Evolutionary conservation across 1,284 basidiomycete genomes (phyloP).

Genomic region (Quambalaria eucalypti): DNA sequence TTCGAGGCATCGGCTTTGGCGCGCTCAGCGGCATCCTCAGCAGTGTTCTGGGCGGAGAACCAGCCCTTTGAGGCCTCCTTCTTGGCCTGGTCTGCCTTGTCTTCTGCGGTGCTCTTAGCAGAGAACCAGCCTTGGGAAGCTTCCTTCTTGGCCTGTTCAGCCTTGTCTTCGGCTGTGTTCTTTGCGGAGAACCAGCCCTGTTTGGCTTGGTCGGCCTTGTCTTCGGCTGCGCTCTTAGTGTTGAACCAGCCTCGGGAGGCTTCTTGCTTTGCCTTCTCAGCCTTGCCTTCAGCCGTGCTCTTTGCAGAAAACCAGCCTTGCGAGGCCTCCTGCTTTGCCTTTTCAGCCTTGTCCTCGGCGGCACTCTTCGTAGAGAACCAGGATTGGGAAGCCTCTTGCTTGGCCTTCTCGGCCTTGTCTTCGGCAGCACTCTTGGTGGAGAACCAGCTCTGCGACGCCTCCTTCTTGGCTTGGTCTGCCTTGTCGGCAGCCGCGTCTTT

Average conservation of each 20-base stretch:
- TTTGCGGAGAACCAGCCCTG: constrained; percentile 20
- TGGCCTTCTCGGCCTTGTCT: constrained; percentile 3
- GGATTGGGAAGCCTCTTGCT: not conserved
- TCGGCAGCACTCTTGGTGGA: constrained; percentile 7
- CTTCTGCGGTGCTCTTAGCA: not conserved
- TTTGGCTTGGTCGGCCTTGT: constrained; percentile 11
- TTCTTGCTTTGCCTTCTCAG: constrained; percentile 9
- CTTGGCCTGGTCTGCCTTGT: constrained; percentile 17
- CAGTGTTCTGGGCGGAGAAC: constrained; percentile 7
- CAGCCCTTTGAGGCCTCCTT: constrained; percentile 16
- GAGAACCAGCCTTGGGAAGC: not conserved
- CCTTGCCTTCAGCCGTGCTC: not conserved
- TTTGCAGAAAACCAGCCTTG: constrained; percentile 1
- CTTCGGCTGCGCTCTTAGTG: constrained; percentile 9
- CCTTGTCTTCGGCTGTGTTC: constrained; percentile 4
- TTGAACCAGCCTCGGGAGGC: constrained; percentile 5
- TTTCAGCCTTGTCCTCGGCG: not conserved
- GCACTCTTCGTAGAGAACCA: not conserved
- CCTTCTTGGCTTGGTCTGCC: constrained; percentile 8
- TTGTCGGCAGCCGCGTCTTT: not conserved
- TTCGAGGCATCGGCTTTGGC: not conserved
- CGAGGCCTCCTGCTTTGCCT: not conserved
- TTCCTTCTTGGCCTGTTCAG: constrained; percentile 8
- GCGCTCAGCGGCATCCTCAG: constrained; percentile 7
- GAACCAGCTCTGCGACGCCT: constrained; percentile 6